These are phyloP conservation scores for Arabis hirsuta DNA, from an alignment of 345 rosid species.

Conservation along the genomic window DNA sequence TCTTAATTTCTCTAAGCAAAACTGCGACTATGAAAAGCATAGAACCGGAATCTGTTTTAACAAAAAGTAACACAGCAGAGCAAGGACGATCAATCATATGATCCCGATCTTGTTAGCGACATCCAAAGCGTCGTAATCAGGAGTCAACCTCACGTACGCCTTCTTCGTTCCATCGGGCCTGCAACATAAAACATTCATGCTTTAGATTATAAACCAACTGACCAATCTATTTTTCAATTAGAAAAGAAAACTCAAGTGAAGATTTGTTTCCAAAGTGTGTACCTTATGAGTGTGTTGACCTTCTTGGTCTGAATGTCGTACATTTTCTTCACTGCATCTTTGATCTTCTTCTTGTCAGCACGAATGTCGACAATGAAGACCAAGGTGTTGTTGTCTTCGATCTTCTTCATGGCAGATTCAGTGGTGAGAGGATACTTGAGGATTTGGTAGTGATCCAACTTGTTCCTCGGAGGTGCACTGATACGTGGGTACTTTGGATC, in stretches of 20 bases:
- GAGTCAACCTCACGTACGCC: slow-evolving; percentile 91
- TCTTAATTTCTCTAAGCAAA: slow-evolving; percentile 41
- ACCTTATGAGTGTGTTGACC: slow-evolving; percentile 74
- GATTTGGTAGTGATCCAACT: slow-evolving; percentile 53
- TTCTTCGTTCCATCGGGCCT: slow-evolving; percentile 98
- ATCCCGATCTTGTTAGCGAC: slow-evolving; percentile 98
- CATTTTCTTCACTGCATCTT: slow-evolving; percentile 70
- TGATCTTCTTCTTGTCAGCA: slow-evolving; percentile 73
- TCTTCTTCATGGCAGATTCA: slow-evolving; percentile 73
- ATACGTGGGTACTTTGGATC: slow-evolving; percentile 35
- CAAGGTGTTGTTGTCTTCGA: slow-evolving; percentile 68
- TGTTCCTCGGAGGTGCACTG: slow-evolving; percentile 46
- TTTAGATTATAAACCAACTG: neutral
- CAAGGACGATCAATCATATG: slow-evolving; percentile 48
- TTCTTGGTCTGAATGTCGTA: slow-evolving; percentile 68
- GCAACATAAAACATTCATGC: slow-evolving; percentile 25
- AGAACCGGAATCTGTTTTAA: slow-evolving; percentile 16
- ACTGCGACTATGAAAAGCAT: slow-evolving; percentile 30
- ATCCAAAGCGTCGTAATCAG: slow-evolving; percentile 90
- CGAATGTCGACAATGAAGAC: slow-evolving; percentile 65
- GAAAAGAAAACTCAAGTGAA: no score
- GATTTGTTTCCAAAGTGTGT: neutral
- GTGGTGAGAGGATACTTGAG: slow-evolving; percentile 68
- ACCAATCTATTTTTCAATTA: no score
- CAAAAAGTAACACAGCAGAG: slow-evolving; percentile 7